Base-by-base conservation (phyloP, 352 stramenopile species). In the Pythium rishiriense region DNA sequence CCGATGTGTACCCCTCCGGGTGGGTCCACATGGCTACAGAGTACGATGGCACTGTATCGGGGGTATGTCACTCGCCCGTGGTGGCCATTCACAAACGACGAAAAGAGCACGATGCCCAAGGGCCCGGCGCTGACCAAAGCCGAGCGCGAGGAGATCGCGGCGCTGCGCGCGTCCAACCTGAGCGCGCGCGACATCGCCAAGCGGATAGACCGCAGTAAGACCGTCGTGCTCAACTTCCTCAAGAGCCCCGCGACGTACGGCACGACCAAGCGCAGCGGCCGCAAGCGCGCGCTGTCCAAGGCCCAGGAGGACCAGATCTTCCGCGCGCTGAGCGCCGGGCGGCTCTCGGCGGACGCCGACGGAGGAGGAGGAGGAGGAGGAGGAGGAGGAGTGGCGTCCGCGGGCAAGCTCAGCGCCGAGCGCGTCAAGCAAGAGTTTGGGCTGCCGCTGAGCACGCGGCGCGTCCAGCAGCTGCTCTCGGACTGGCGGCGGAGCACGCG, bases 221-320 rank as follows among this genome's bases (percentile, higher is more conserved):
- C 76, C 21, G 76, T 85, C 33, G 76, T 85, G 68, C 76, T 85
- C 64, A 85, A 83, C 62, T 85, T 70, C 58, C 70, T 85, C 49
- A 73, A 75, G 28, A 75, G 69, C 21, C 76, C 76, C 9, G 43
- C 72, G 46, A 70, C 71, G 65, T 85, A 85, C 68, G 76, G 64
- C 14, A 68, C 70, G 33, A 72, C 72, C 64, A 85, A 85, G 68
- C 76, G 76, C 70, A 81, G 72, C 52, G 76, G 76, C 57, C 74
- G 76, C 62, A 79, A 79, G 61, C 72, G 76, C 69, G 64, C 67
- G 70, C 72, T 85, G 25, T 74, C 68, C 2, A 50, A 55, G 26
- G 76, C 75, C 15, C 74, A 85, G 59, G 76, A 85, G 39, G 53
- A 64, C 21, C 74, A 76, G 26, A 69, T 85, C 43, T 73, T 73